Percentiles rank a stretch among this genome's conserved stretches.
Evolutionary conservation across 2,329 filamentous ascomycete genomes (phyloP).

Genomic region (Aspergillus sp.): DNA sequence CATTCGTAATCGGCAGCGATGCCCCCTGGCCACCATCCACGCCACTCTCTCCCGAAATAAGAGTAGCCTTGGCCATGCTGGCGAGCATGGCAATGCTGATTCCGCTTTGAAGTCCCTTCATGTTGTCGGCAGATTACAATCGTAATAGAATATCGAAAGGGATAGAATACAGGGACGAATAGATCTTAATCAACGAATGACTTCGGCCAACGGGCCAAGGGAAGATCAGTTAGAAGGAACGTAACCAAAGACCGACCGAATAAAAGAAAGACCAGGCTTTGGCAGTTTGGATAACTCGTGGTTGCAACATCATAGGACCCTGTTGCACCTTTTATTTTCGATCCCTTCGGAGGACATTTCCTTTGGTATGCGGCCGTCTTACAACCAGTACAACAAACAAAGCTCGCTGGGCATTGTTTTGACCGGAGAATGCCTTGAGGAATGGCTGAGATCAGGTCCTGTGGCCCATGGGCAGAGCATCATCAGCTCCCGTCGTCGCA

Average conservation of each 20-base stretch:
- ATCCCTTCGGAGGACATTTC: neutral
- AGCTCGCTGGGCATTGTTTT: slow-evolving; percentile 5
- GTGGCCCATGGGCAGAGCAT: neutral
- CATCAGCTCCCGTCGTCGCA: neutral
- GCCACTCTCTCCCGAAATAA: slow-evolving; percentile 27
- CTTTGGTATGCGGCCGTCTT: slow-evolving; percentile 12
- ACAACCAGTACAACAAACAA: slow-evolving; percentile 16
- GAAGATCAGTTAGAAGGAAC: slow-evolving; percentile 4
- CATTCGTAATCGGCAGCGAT: slow-evolving; percentile 11
- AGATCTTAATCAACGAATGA: slow-evolving; percentile 17
- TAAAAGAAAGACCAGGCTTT: neutral
- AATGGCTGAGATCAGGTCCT: slow-evolving; percentile 17
- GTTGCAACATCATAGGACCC: neutral
- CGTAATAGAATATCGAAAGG: neutral
- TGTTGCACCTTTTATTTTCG: slow-evolving; percentile 21
- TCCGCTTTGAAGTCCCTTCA: slow-evolving; percentile 41
- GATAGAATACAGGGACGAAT: slow-evolving; percentile 7
- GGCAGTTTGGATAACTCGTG: neutral
- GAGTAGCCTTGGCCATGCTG: neutral
- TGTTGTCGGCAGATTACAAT: slow-evolving; percentile 18
- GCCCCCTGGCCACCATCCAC: slow-evolving; percentile 21
- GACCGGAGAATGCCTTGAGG: slow-evolving; percentile 18
- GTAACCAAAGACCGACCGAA: slow-evolving; percentile 12
- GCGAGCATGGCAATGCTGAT: slow-evolving; percentile 34
- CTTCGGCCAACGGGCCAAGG: slow-evolving; percentile 12